These are phyloP conservation scores for Leccinum rimulosum DNA, from an alignment of 768 basidiomycete genomes.

Conservation along the genomic window DNA sequence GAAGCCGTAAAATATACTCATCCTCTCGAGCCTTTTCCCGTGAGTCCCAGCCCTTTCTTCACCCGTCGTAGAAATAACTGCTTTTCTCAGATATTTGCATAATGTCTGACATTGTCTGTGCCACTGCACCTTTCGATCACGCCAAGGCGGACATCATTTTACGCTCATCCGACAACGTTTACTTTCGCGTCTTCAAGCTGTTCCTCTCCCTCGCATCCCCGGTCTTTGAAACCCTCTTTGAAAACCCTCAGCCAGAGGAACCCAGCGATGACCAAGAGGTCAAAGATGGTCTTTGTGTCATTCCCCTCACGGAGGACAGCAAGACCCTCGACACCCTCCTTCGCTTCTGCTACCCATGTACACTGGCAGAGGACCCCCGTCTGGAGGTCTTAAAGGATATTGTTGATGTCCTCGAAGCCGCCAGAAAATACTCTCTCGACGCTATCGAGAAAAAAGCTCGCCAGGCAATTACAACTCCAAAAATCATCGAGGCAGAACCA, in stretches of 20 bases:
- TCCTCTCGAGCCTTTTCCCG: too few relatives aligned
- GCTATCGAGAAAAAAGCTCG: slow-evolving; percentile 20
- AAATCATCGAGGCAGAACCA: slow-evolving; percentile 21
- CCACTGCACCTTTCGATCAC: slow-evolving; percentile 20
- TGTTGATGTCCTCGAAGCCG: slow-evolving; percentile 15
- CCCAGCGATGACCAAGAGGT: slow-evolving; percentile 7
- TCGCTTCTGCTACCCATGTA: slow-evolving; percentile 24
- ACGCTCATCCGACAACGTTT: slow-evolving; percentile 25
- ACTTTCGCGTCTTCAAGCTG: slow-evolving; percentile 31
- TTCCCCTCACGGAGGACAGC: slow-evolving; percentile 19
- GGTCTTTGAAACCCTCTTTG: slow-evolving; percentile 33
- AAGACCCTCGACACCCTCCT: slow-evolving; percentile 22
- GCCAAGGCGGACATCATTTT: slow-evolving; percentile 22
- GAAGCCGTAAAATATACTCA: too few relatives aligned
- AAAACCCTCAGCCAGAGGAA: slow-evolving; percentile 24
- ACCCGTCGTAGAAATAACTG: background rate
- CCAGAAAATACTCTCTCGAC: slow-evolving; percentile 22
- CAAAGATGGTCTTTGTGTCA: slow-evolving; percentile 15
- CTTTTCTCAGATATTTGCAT: background rate
- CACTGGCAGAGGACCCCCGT: slow-evolving; percentile 15
- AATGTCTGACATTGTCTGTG: background rate
- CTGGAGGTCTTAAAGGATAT: slow-evolving; percentile 12
- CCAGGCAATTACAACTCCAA: slow-evolving; percentile 19
- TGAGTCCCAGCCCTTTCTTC: background rate
- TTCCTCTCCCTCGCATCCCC: slow-evolving; percentile 34